These are phyloP conservation scores for Conoideocrella luteorostrata DNA, from an alignment of 2,329 filamentous ascomycete species.

Conservation along the genomic window DNA sequence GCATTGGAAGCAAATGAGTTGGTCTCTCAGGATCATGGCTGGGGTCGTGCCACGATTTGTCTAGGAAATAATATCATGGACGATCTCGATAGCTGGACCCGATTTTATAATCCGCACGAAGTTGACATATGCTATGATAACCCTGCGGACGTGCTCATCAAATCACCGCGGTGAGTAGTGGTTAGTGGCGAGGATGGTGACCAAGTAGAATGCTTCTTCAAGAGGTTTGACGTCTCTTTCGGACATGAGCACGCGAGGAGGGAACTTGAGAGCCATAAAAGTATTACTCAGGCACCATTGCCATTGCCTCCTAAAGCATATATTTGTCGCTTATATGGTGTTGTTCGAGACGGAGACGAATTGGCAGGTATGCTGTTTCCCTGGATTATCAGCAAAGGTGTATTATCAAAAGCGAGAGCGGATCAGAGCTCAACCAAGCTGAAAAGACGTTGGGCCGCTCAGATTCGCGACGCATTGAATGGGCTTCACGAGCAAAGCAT, in stretches of 20 bases:
- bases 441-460: no score
- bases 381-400: not conserved
- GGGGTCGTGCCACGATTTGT: not conserved
- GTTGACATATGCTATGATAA: not conserved
- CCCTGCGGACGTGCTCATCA: not conserved
- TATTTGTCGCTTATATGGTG: slow-evolving; percentile 1
- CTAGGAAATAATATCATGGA: no score
- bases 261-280: not conserved
- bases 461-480: no score
- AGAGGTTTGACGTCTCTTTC: not conserved
- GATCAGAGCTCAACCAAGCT: no score
- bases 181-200: not conserved
- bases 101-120: not conserved
- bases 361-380: not conserved
- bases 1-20: not conserved
- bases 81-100: no score
- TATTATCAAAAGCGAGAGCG: not conserved
- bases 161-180: not conserved
- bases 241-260: not conserved
- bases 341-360: not conserved
- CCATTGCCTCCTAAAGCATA: not conserved
- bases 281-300: not conserved
- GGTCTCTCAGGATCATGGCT: not conserved
- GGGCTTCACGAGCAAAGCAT: no score
- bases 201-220: not conserved